Percentiles rank a stretch among this genome's conserved stretches.
Evolutionary conservation across 805 yeast species (phyloP).

Genomic region (Wickerhamiella alocasiicola): DNA sequence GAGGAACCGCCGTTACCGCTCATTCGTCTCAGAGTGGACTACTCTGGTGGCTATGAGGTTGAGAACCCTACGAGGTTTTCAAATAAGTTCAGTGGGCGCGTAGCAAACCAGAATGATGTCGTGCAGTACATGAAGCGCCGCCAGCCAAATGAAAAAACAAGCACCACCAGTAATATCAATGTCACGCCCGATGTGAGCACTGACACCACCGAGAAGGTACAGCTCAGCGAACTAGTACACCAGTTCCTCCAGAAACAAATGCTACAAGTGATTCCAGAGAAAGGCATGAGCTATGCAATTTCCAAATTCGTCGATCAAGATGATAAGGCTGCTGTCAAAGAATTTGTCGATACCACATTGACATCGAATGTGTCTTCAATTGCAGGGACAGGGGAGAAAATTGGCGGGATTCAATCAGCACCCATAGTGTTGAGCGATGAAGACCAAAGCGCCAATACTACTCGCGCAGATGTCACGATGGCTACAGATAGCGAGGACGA

Average conservation of each 20-base stretch:
- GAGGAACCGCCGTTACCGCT: conserved; percentile 64
- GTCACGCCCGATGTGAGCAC: conserved; percentile 6
- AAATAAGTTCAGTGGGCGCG: conserved; percentile 75
- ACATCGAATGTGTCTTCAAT: neutral
- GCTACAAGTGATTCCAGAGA: conserved; percentile 58
- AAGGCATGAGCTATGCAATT: conserved; percentile 63
- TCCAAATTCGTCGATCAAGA: conserved; percentile 67
- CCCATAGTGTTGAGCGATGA: conserved; percentile 19
- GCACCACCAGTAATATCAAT: conserved; percentile 16
- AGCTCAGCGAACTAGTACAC: conserved; percentile 51
- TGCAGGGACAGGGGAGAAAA: neutral
- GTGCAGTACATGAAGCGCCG: conserved; percentile 49
- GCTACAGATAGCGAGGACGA: neutral
- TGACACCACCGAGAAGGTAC: conserved; percentile 30
- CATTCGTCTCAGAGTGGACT: conserved; percentile 72
- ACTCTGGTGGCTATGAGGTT: conserved; percentile 80
- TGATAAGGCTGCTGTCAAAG: conserved; percentile 55
- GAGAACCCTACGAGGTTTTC: conserved; percentile 86
- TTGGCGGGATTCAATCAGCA: conserved; percentile 10
- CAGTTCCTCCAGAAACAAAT: conserved; percentile 50
- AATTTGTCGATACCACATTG: conserved; percentile 26
- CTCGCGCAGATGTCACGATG: neutral
- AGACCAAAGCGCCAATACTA: neutral
- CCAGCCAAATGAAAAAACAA: neutral
- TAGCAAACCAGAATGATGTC: conserved; percentile 85